Evolutionary conservation across 192 early-diverging fungal species (phyloP).

Genomic region (Backusella macrospora): DNA sequence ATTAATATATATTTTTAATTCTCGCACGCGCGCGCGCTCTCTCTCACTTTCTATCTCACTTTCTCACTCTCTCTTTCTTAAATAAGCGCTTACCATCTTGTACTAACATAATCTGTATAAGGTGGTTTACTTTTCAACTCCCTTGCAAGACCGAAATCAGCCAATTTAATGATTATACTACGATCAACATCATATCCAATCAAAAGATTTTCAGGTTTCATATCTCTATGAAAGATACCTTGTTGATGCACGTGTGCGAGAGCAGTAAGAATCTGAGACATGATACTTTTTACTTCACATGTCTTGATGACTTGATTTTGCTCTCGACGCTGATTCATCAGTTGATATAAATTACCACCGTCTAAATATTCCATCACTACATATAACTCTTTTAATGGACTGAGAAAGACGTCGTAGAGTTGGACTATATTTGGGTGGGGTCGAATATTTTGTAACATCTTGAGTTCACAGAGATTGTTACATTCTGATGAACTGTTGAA

Average conservation of each 20-base stretch:
- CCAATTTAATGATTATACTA: constrained; percentile 76
- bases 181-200: constrained; percentile 43
- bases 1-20: too few species aligned
- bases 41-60: too few species aligned
- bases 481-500: constrained; percentile 71
- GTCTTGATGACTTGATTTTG: constrained; percentile 1
- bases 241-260: constrained; percentile 91
- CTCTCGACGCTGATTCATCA: constrained; percentile 77
- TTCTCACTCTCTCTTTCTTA: neutral
- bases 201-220: constrained; percentile 97
- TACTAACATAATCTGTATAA: constrained; percentile 97
- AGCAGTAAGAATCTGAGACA: constrained; percentile 86
- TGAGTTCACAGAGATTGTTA: constrained; percentile 77
- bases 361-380: constrained; percentile 98
- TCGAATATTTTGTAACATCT: constrained; percentile 71
- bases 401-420: constrained; percentile 83
- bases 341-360: constrained; percentile 88
- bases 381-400: constrained; percentile 79
- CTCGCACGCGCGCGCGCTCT: too few species aligned
- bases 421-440: constrained; percentile 86
- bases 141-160: constrained; percentile 94
- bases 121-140: constrained; percentile 88
- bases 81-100: constrained; percentile 77
- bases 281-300: constrained; percentile 26
- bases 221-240: constrained; percentile 93